These are phyloP conservation scores for Hansenula sp. DNA, from an alignment of 1,139 yeast genomes.

Conservation along the genomic window DNA sequence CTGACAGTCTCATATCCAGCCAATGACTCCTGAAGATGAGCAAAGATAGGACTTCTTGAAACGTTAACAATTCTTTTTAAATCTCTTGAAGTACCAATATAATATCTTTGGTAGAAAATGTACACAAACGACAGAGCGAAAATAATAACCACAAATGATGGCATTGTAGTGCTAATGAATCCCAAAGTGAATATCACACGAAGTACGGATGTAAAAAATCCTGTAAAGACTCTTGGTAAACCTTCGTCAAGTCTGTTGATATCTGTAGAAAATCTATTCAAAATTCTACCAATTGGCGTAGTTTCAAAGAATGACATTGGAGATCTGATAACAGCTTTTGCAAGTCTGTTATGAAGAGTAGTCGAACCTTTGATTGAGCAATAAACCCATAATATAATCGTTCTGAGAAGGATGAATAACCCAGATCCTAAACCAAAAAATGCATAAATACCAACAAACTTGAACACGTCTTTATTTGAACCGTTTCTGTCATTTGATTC, in stretches of 20 bases:
- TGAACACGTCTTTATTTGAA: conserved; percentile 39
- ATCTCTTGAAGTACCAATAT: conserved; percentile 51
- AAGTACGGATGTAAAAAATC: conserved; percentile 38
- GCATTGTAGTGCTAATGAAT: conserved; percentile 48
- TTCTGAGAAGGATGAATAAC: conserved; percentile 44
- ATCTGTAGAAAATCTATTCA: conserved; percentile 70
- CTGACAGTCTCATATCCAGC: conserved; percentile 57
- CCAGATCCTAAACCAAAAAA: conserved; percentile 51
- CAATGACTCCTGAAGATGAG: conserved; percentile 59
- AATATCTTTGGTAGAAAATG: conserved; percentile 47
- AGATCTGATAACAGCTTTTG: conserved; percentile 54
- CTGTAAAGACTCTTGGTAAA: conserved; percentile 42
- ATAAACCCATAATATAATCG: conserved; percentile 52
- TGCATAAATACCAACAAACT: conserved; percentile 58
- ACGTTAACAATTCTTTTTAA: conserved; percentile 49
- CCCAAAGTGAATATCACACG: conserved; percentile 44
- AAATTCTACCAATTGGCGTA: conserved; percentile 73
- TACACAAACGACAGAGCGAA: conserved; percentile 39
- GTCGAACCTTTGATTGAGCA: conserved; percentile 65
- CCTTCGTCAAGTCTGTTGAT: conserved; percentile 55
- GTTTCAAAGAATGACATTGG: conserved; percentile 81
- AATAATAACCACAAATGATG: conserved; percentile 42
- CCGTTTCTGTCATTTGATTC: conserved; percentile 45
- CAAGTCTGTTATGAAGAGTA: conserved; percentile 59
- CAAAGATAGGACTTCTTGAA: conserved; percentile 57